Conservation (phyloP, 2,329 filamentous ascomycete genomes). For the Apiospora saccharicola region DNA sequence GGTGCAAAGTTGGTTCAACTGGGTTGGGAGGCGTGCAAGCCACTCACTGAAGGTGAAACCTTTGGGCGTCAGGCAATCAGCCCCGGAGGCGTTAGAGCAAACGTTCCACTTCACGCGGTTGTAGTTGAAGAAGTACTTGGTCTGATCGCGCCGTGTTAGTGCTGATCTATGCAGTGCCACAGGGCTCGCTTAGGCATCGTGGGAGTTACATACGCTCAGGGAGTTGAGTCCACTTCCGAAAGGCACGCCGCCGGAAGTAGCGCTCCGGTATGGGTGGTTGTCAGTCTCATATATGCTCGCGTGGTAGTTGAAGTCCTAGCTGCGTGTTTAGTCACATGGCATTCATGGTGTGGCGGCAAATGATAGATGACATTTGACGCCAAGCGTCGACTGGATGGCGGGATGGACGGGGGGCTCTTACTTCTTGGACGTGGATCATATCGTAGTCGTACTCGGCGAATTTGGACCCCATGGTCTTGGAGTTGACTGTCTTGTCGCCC, state of each 20-base stretch:
- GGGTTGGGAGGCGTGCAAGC: not conserved
- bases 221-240: constrained; percentile 72
- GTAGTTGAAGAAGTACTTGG: constrained; percentile 63
- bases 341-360: not conserved
- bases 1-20: not conserved
- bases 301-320: constrained; percentile 71
- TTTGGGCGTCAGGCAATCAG: constrained; percentile 73
- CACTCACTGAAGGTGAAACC: constrained; percentile 66
- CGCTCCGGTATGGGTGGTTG: constrained; percentile 65
- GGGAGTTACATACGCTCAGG: constrained; percentile 40
- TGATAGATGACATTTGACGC: not conserved
- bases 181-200: not conserved
- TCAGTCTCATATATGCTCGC: constrained; percentile 67
- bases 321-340: not conserved
- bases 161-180: not conserved
- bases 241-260: constrained; percentile 69
- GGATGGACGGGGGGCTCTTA: constrained; percentile 34
- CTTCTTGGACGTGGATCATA: constrained; percentile 71
- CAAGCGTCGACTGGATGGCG: constrained; percentile 1
- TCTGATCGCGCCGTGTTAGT: constrained; percentile 45
- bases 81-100: constrained; percentile 62
- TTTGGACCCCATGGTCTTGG: constrained; percentile 61
- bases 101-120: constrained; percentile 64
- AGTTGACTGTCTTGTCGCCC: constrained; percentile 67
- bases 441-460: constrained; percentile 66